Conservation (phyloP, 768 basidiomycete species). For the Baorangia bicolor region DNA sequence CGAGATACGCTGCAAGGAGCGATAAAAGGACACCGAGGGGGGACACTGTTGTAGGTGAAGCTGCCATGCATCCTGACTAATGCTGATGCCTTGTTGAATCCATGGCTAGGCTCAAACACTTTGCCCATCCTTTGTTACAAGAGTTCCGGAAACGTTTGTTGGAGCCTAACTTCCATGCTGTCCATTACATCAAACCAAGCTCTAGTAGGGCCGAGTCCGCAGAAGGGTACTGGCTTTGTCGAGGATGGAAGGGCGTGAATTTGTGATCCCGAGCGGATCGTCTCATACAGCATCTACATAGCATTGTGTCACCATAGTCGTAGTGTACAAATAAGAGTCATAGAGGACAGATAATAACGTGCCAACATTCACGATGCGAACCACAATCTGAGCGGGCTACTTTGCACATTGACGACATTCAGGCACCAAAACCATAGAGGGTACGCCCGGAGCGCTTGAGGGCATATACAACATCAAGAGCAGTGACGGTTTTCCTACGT, state of each 20-base stretch:
- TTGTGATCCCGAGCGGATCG: not conserved
- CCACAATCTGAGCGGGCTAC: not conserved
- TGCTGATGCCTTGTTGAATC: not conserved
- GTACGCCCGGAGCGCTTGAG: constrained; percentile 75
- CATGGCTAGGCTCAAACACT: constrained; percentile 73
- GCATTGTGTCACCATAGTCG: not conserved
- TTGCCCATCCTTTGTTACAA: constrained; percentile 68
- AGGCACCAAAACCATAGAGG: constrained; percentile 81
- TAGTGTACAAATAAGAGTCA: constrained; percentile 20
- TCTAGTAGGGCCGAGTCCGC: constrained; percentile 74
- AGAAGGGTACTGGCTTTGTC: constrained; percentile 87
- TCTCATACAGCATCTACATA: not conserved
- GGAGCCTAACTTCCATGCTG: constrained; percentile 60
- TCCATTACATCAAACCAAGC: constrained; percentile 76
- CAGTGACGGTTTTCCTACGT: constrained; percentile 76
- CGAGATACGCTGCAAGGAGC: constrained; percentile 39
- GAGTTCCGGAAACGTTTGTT: constrained; percentile 63
- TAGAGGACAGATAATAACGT: not conserved
- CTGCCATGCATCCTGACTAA: not conserved
- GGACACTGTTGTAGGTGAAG: constrained; percentile 49
- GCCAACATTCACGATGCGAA: not conserved
- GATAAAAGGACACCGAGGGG: constrained; percentile 43
- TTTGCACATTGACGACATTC: constrained; percentile 13
- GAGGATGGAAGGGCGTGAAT: constrained; percentile 53
- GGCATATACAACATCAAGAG: constrained; percentile 79